Base-by-base conservation (phyloP, 352 stramenopile species). In the Globisporangium takayamanum region DNA sequence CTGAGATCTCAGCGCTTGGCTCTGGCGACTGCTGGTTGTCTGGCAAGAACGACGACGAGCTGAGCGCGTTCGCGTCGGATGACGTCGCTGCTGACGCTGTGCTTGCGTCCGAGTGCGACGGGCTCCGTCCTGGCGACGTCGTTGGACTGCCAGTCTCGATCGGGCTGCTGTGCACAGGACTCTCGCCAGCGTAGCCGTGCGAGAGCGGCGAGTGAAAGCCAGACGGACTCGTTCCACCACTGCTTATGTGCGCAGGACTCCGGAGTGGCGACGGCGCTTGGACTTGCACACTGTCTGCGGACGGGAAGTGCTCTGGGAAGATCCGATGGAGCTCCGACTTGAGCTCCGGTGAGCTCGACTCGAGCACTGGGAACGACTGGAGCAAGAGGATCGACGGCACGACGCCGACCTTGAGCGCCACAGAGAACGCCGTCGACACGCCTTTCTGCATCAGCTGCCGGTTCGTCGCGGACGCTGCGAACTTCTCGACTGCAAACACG, bases 401-500 rank as follows among this genome's bases (percentile, higher is more conserved):
- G 26, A 93, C 81, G 12, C 80, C 81, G 12, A 91, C 67, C 59
- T 91, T 93, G 2, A 93, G 53, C 39, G 86, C 70, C 69, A 78
- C 82, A n/a, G 73, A 59, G 26, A 93, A 88, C 5, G 79, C 83
- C 15, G 79, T 91, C 1, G 80, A 93, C 14, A 93, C 81, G 16
- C 83, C 83, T 56, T 89, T 93, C 48, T 91, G 83, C 80, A 91
- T 93, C 57, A 86, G 64, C 50, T 83, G 71, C 51, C 82, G 75
- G 66, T 89, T 93, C 14, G 80, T 70, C 3, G 78, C 53, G 28
- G 83, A 93, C 4, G 78, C 71, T n/a, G 83, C 80, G 66, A 91
- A 93, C 33, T 93, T 93, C 55, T 93, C 83, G 12, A 93, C 83
- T 7, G 83, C 80, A 57, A 91, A 93, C 1, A 93, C 80, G 20